phyloP scores from a whole-genome alignment of 164 flowering plant genomes.

The Hamamelis virginiana region DNA sequence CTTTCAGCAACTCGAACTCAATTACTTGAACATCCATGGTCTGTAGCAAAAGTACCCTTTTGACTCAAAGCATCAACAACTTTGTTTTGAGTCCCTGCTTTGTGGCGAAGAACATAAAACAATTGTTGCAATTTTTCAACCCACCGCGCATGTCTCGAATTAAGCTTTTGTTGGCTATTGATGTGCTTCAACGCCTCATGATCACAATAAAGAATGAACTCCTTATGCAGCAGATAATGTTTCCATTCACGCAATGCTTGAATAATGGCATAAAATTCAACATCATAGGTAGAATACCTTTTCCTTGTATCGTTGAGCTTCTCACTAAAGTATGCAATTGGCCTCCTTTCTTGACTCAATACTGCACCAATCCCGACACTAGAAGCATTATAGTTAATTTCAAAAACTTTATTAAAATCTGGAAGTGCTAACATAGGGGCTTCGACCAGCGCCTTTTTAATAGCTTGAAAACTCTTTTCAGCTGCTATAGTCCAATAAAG shows the following conservation, averaged over 20 bases:
- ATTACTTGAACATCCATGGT: no score
- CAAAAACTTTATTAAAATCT: not conserved
- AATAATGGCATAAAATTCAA: not conserved
- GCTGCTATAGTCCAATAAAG: not conserved
- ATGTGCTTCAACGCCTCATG: not conserved
- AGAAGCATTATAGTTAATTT: not conserved
- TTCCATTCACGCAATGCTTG: not conserved
- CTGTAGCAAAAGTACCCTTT: no score
- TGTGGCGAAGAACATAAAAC: no score
- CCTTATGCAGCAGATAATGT: not conserved
- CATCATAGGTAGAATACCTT: not conserved
- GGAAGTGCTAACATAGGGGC: not conserved
- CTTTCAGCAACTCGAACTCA: no score
- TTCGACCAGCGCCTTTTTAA: not conserved
- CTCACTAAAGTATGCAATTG: not conserved
- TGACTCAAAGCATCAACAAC: no score
- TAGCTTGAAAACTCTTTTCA: no score
- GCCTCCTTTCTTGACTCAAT: not conserved
- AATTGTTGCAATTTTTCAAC: no score
- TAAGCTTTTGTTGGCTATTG: no score
- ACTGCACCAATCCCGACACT: no score
- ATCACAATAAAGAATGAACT: not conserved
- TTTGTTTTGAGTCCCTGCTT: no score
- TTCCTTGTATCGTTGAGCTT: not conserved
- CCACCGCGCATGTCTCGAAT: no score